A percentile compares a stretch with the other conserved stretches of the same genome.
phyloP scores from a whole-genome alignment of 2,329 filamentous ascomycete species.

The Grosmannia huntii region DNA sequence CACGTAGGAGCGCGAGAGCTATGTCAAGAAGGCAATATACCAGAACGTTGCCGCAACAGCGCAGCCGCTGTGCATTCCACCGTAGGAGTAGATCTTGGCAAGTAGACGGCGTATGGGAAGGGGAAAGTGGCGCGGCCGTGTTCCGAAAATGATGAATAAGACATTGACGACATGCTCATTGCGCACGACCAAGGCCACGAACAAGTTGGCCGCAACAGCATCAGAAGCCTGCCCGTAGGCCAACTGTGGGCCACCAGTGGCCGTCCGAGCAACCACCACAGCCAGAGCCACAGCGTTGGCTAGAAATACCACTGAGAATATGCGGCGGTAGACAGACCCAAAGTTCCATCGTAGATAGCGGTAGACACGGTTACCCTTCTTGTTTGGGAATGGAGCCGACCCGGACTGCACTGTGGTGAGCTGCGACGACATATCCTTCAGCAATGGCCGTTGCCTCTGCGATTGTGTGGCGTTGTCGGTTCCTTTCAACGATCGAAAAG shows the following conservation, averaged over 20 bases:
- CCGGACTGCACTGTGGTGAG: not conserved
- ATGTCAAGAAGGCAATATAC: slow-evolving; percentile 26
- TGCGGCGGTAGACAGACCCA: slow-evolving; percentile 24
- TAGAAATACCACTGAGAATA: slow-evolving; percentile 25
- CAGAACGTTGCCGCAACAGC: slow-evolving; percentile 34
- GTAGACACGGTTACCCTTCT: too few relatives aligned
- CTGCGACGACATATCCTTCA: not conserved
- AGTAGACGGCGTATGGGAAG: not conserved
- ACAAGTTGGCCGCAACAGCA: slow-evolving; percentile 26
- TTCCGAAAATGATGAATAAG: slow-evolving; percentile 30
- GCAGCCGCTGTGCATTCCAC: slow-evolving; percentile 40
- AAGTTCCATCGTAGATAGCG: slow-evolving; percentile 16
- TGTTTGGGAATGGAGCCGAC: not conserved
- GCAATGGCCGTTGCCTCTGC: not conserved
- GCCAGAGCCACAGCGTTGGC: not conserved
- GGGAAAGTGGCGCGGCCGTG: slow-evolving; percentile 10
- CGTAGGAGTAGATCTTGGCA: slow-evolving; percentile 25
- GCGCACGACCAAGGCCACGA: slow-evolving; percentile 32
- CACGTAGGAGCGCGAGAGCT: slow-evolving; percentile 19
- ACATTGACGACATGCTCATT: slow-evolving; percentile 40
- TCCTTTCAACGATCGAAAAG: too few relatives aligned
- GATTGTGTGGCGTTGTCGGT: not conserved
- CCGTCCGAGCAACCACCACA: not conserved
- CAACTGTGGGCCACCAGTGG: slow-evolving; percentile 8
- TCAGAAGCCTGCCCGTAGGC: slow-evolving; percentile 15